Evolutionary conservation across 2,329 filamentous ascomycete species (phyloP).

Genomic region (Thielaviopsis cerberus): DNA sequence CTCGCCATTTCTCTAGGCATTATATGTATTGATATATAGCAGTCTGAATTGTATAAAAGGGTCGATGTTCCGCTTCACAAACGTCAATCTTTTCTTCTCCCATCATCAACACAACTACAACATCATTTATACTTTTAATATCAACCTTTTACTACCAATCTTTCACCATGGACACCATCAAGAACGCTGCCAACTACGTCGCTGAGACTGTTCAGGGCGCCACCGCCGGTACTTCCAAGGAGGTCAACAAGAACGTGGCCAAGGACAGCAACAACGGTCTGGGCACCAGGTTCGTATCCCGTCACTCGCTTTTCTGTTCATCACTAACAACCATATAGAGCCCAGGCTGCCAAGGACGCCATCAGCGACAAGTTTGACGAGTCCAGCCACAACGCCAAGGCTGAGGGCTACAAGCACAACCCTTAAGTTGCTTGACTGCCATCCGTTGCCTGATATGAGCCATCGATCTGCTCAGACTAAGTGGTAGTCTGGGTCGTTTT

Average conservation of each 20-base stretch:
- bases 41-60: slow-evolving; percentile 1
- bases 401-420: slow-evolving; percentile 24
- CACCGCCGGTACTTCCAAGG: slow-evolving; percentile 40
- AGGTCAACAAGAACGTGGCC: slow-evolving; percentile 51
- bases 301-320: neutral
- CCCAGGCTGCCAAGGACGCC: slow-evolving; percentile 30
- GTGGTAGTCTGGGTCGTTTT: neutral
- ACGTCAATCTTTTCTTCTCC: neutral
- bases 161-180: slow-evolving; percentile 31
- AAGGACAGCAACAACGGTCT: slow-evolving; percentile 39
- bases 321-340: slow-evolving; percentile 16
- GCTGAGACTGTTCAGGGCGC: slow-evolving; percentile 44
- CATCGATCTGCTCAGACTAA: neutral
- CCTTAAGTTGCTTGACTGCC: neutral
- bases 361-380: slow-evolving; percentile 30
- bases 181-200: slow-evolving; percentile 52
- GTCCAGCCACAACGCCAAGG: slow-evolving; percentile 23
- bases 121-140: slow-evolving; percentile 13
- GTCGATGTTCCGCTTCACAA: neutral
- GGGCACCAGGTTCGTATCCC: slow-evolving; percentile 30
- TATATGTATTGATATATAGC: neutral
- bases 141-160: slow-evolving; percentile 13
- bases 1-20: neutral
- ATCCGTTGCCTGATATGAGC: neutral
- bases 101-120: slow-evolving; percentile 9